phyloP scores from a whole-genome alignment of 225 moss, liverwort and hornwort genomes.

The Bryum argenteum region DNA sequence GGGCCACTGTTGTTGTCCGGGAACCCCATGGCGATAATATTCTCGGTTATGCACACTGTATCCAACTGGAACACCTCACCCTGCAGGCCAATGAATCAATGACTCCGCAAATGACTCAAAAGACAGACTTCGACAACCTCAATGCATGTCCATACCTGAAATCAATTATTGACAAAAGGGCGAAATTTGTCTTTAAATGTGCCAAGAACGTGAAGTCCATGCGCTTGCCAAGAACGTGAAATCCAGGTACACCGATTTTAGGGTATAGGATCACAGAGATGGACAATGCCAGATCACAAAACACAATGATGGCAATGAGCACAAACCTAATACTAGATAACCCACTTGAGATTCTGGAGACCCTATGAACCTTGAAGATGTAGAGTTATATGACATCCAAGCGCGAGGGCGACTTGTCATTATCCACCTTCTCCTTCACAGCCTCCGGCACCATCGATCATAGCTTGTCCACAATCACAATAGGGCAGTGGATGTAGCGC shows the following conservation, averaged over 20 bases:
- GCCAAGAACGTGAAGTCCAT: no score
- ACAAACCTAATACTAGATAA: background rate
- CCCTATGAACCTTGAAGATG: constrained; percentile 29
- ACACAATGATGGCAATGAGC: background rate
- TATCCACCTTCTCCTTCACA: constrained; percentile 29
- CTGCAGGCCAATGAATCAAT: constrained; percentile 50
- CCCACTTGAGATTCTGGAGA: background rate
- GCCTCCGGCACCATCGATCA: constrained; percentile 35
- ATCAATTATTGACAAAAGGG: constrained; percentile 78
- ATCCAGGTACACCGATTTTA: background rate
- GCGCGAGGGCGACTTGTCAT: constrained; percentile 21
- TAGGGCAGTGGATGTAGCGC: constrained; percentile 36
- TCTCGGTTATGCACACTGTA: constrained; percentile 87
- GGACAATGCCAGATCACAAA: background rate
- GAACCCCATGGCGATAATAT: constrained; percentile 91
- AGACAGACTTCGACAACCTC: no score
- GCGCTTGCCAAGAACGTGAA: constrained; percentile 27
- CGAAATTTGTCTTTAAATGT: constrained; percentile 85
- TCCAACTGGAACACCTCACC: constrained; percentile 84
- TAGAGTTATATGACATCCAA: constrained; percentile 32
- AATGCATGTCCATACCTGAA: constrained; percentile 66
- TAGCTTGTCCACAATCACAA: constrained; percentile 35
- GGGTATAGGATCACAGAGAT: background rate
- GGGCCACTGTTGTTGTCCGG: constrained; percentile 73
- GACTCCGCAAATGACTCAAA: background rate